Percentiles rank a stretch among this genome's conserved stretches.
phyloP scores from a whole-genome alignment of 2,329 filamentous ascomycete genomes.

The Orbilia quercus region DNA sequence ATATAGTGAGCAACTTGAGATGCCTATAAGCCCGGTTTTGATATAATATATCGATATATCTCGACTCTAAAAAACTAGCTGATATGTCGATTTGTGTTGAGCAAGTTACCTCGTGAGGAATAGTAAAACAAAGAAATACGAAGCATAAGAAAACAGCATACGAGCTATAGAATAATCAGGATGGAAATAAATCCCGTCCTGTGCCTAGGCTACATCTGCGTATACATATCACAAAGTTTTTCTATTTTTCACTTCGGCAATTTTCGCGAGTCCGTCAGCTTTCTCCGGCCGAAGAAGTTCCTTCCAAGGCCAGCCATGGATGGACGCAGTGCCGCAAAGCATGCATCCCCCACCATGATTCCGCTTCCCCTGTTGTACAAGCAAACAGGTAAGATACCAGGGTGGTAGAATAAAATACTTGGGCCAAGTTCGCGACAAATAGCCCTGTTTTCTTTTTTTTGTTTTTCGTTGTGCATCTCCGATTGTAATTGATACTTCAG shows the following conservation, averaged over 20 bases:
- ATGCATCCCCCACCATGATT: slow-evolving; percentile 12
- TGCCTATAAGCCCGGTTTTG: too few relatives aligned
- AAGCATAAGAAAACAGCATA: background rate
- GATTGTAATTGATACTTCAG: slow-evolving; percentile 3
- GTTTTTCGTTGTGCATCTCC: background rate
- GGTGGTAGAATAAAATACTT: too few relatives aligned
- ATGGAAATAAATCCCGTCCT: background rate
- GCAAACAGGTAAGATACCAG: too few relatives aligned
- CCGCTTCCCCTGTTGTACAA: background rate
- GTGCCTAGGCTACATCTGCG: background rate
- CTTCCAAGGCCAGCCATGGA: slow-evolving; percentile 9
- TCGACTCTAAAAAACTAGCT: too few relatives aligned
- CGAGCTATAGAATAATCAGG: background rate
- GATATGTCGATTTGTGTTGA: too few relatives aligned
- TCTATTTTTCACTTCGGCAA: background rate
- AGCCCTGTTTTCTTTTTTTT: background rate
- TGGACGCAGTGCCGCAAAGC: background rate
- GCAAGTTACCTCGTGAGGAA: background rate
- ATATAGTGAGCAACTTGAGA: too few relatives aligned
- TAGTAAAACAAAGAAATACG: background rate
- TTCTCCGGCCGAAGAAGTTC: background rate
- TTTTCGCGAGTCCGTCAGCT: background rate
- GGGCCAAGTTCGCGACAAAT: too few relatives aligned
- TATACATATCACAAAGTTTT: slow-evolving; percentile 11
- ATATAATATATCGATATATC: too few relatives aligned